Evolutionary conservation across 306 rosid genomes (phyloP).

Genomic region (Glycyrrhiza uralensis): DNA sequence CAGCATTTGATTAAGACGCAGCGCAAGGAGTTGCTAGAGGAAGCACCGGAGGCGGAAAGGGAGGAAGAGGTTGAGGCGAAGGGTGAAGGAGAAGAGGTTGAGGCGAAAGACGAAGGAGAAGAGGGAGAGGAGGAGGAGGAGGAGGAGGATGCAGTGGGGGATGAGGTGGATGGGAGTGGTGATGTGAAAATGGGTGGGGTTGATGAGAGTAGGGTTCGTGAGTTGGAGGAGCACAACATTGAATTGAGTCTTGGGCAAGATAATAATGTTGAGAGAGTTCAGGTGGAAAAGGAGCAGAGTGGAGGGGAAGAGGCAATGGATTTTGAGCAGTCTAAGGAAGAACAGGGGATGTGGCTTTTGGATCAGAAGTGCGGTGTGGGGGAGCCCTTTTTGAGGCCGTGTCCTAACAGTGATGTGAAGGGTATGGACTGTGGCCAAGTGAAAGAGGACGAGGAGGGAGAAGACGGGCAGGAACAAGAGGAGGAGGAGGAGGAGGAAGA

Average conservation of each 20-base stretch:
- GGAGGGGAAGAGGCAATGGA: constrained; percentile 49
- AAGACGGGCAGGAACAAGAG: constrained; percentile 35
- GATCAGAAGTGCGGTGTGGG: constrained; percentile 37
- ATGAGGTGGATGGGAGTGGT: constrained; percentile 39
- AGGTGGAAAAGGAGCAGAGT: constrained; percentile 33
- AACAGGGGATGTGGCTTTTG: constrained; percentile 51
- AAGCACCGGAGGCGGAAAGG: constrained; percentile 32
- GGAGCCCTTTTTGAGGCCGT: constrained; percentile 53
- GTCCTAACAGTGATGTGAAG: constrained; percentile 40
- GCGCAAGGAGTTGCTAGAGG: constrained; percentile 48
- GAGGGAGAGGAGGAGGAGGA: constrained; percentile 39
- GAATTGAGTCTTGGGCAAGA: constrained; percentile 63
- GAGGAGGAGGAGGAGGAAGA: constrained; percentile 46
- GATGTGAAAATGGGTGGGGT: constrained; percentile 40
- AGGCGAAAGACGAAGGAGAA: constrained; percentile 38
- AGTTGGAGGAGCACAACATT: constrained; percentile 53
- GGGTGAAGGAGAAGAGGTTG: constrained; percentile 38
- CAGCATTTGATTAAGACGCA: constrained; percentile 66
- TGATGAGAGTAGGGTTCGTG: constrained; percentile 35
- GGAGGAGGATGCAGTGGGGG: constrained; percentile 20
- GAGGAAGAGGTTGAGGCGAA: constrained; percentile 31
- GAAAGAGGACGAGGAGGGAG: constrained; percentile 40
- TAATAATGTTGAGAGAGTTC: constrained; percentile 36
- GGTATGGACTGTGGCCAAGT: constrained; percentile 33
- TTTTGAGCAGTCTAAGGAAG: constrained; percentile 54